Evolutionary conservation across 768 basidiomycete genomes (phyloP).

Genomic region (Panus rudis): DNA sequence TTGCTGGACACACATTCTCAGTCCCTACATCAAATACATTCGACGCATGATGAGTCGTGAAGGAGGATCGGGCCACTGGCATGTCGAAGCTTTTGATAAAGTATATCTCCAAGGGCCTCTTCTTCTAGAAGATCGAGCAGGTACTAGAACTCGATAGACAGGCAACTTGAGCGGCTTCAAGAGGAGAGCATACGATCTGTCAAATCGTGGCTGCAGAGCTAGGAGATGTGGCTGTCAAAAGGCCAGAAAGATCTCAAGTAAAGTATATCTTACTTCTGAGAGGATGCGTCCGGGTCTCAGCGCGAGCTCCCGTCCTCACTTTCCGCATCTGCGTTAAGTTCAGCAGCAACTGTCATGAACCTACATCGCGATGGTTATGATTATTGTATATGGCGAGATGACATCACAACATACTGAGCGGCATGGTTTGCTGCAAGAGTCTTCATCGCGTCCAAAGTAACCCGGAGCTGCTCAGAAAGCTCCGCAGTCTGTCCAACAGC

Average conservation of each 20-base stretch:
- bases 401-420: slow-evolving; percentile 56
- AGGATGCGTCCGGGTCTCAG: too few species aligned
- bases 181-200: neutral
- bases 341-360: slow-evolving; percentile 45
- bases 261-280: neutral
- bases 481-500: slow-evolving; percentile 69
- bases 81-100: too few species aligned
- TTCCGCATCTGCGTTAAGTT: slow-evolving; percentile 29
- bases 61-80: too few species aligned
- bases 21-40: too few species aligned
- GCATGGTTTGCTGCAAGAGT: slow-evolving; percentile 74
- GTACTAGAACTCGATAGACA: too few species aligned
- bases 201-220: too few species aligned
- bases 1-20: too few species aligned
- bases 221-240: too few species aligned
- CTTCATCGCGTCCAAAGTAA: slow-evolving; percentile 72
- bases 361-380: slow-evolving; percentile 24
- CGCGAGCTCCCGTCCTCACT: slow-evolving; percentile 1
- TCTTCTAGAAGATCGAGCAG: too few species aligned
- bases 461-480: slow-evolving; percentile 68
- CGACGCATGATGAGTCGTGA: too few species aligned
- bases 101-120: too few species aligned
- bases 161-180: neutral
- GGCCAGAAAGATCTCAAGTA: neutral
- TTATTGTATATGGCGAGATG: neutral